Base-by-base conservation (phyloP, 345 rosid species). In the Abelmoschus esculentus region DNA sequence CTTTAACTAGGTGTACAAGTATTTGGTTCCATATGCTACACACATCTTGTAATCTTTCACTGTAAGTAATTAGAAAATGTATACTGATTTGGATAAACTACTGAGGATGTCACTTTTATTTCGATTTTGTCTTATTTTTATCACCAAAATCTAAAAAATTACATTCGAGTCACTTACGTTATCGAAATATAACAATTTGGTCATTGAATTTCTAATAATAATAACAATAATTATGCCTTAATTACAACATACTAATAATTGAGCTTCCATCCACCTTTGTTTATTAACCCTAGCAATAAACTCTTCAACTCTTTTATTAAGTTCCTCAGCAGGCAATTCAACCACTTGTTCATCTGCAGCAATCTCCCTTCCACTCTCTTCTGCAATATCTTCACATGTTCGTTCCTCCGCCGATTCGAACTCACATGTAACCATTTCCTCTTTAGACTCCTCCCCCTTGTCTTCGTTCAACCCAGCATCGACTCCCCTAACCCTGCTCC, bases 271-370 rank as follows among this genome's bases (percentile, higher is more conserved):
- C 85, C 74, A 76, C 79, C 93, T 74, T 80, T 84, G 85, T 70
- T 66, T 83, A 47, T 86, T 85, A 66, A 88, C 83, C 76, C 85
- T 88, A 13, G 87, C 87, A 59, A 88, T 88, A 78, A 88, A 88
- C n/a, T 81, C 89, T 56, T 88, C 93, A 19, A 76, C 74, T 63
- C 77, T 88, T 72, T 67, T 84, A 47, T 83, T 79, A 38, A 88
- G 71, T 34, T 88, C 90, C 61, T 86, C 90, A 29, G 72, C 59
- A 3, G 78, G 70, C 79, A 79, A 66, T 9, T 67, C 79, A 36
- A 17, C 65, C 18, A 67, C 83, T 5, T 54, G 28, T 15, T 50
- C 19, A 19, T 80, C 78, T 66, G 77, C 84, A 50, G 50, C 80
- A 0, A 19, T 70, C 2, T 22, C 73, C 14, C 17, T 22, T 28